Percentiles rank a stretch among this genome's conserved stretches.
Conservation (phyloP, 2,329 filamentous ascomycete species). For the Alternaria conjuncta region DNA sequence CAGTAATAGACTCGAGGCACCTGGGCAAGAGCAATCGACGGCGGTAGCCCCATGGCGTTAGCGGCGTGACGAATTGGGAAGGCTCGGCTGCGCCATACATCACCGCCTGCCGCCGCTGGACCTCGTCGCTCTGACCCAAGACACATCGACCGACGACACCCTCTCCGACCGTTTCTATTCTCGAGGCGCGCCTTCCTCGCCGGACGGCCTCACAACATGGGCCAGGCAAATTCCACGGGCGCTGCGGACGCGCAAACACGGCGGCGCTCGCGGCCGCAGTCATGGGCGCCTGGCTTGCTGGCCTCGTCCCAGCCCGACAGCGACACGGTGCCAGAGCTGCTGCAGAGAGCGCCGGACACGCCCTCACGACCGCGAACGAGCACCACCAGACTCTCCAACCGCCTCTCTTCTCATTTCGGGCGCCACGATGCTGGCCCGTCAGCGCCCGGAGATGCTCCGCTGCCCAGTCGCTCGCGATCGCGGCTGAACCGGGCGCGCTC, state of each 20-base stretch:
- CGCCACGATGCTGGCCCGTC: constrained; percentile 43
- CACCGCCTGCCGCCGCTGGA: constrained; percentile 16
- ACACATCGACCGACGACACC: constrained; percentile 13
- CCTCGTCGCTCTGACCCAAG: constrained; percentile 12
- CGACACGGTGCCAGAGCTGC: constrained; percentile 32
- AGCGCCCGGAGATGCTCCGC: constrained; percentile 16
- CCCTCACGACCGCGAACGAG: constrained; percentile 30
- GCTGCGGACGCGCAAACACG: constrained; percentile 31
- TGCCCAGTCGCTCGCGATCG: constrained; percentile 35
- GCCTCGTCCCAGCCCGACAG: constrained; percentile 19
- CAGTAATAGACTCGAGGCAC: constrained; percentile 1
- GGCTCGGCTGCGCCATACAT: constrained; percentile 19
- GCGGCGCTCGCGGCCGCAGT: constrained; percentile 38
- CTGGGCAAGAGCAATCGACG: constrained; percentile 3
- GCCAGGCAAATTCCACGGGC: constrained; percentile 47
- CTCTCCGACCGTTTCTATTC: constrained; percentile 3
- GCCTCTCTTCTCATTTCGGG: constrained; percentile 36
- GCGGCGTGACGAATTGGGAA: constrained; percentile 6
- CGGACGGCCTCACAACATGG: constrained; percentile 44
- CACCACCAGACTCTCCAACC: constrained; percentile 38
- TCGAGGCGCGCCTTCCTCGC: constrained; percentile 29
- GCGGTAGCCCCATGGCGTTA: constrained; percentile 3
- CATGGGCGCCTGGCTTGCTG: constrained; percentile 41
- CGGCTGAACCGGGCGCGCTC: constrained; percentile 46
- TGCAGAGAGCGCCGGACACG: constrained; percentile 13